Evolutionary conservation across 164 flowering plant genomes (phyloP).

Genomic region (Pachysandra terminalis): DNA sequence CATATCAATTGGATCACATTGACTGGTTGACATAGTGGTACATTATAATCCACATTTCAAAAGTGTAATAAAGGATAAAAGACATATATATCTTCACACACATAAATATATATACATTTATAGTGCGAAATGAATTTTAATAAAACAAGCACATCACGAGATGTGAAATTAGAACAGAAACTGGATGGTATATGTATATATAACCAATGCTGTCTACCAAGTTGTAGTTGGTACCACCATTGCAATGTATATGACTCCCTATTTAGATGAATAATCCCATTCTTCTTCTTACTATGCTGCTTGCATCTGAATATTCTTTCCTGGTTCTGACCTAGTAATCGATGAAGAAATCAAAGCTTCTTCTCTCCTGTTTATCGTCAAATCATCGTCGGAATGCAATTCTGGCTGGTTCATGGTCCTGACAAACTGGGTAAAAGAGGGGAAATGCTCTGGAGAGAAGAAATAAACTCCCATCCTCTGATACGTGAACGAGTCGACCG

Average conservation of each 20-base stretch:
- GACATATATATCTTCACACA: too few relatives aligned
- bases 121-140: too few relatives aligned
- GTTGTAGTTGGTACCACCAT: too few relatives aligned
- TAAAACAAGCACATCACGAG: too few relatives aligned
- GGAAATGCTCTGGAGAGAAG: constrained; percentile 89
- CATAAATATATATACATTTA: too few relatives aligned
- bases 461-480: constrained; percentile 94
- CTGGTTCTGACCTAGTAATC: constrained; percentile 14
- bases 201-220: too few relatives aligned
- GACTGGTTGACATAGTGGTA: too few relatives aligned
- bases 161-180: too few relatives aligned
- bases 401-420: constrained; percentile 42
- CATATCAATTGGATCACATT: too few relatives aligned
- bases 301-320: constrained; percentile 35
- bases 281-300: constrained; percentile 18
- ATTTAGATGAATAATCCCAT: constrained; percentile 9
- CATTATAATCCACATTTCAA: too few relatives aligned
- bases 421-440: constrained; percentile 56
- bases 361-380: constrained; percentile 28
- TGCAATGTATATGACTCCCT: not conserved
- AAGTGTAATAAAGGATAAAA: too few relatives aligned
- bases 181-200: too few relatives aligned
- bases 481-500: constrained; percentile 54
- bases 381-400: constrained; percentile 54
- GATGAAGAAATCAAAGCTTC: constrained; percentile 12